Percentiles rank a stretch among this genome's conserved stretches.
Evolutionary conservation across 768 basidiomycete genomes (phyloP).

Genomic region (Leccinum arenicola): DNA sequence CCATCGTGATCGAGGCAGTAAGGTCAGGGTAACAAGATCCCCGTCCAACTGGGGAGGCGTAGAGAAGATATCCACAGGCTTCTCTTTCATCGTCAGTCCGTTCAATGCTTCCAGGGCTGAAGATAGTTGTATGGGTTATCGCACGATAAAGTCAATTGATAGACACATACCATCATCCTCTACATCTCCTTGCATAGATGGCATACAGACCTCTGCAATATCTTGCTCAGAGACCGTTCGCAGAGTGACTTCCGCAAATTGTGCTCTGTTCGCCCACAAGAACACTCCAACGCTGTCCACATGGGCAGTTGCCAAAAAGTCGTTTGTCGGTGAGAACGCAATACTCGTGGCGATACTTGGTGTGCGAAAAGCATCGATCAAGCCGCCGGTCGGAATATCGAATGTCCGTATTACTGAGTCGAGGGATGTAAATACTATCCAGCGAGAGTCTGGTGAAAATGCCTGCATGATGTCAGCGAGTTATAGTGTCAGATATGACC

Average conservation of each 20-base stretch:
- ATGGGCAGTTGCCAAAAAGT: slow-evolving; percentile 94
- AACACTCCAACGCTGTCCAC: slow-evolving; percentile 92
- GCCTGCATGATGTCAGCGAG: slow-evolving; percentile 46
- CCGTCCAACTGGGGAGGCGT: slow-evolving; percentile 88
- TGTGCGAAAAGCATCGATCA: slow-evolving; percentile 92
- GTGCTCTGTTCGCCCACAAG: slow-evolving; percentile 98
- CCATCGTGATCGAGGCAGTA: slow-evolving; percentile 92
- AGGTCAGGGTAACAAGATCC: slow-evolving; percentile 89
- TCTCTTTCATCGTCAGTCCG: slow-evolving; percentile 58
- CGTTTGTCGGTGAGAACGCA: slow-evolving; percentile 90
- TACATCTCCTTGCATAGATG: slow-evolving; percentile 76
- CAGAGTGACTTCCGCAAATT: slow-evolving; percentile 84
- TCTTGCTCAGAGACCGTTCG: slow-evolving; percentile 77
- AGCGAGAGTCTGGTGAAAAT: slow-evolving; percentile 93
- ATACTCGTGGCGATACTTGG: slow-evolving; percentile 85
- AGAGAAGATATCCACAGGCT: slow-evolving; percentile 66
- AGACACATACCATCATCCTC: slow-evolving; percentile 73
- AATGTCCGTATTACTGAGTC: slow-evolving; percentile 94
- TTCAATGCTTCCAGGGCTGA: slow-evolving; percentile 71
- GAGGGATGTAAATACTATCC: slow-evolving; percentile 85
- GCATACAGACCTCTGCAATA: slow-evolving; percentile 65
- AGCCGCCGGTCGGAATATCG: slow-evolving; percentile 87
- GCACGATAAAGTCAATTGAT: neutral
- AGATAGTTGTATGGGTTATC: slow-evolving; percentile 8
- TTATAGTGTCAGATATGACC: neutral